phyloP scores from a whole-genome alignment of 345 rosid genomes.

The Anacardium occidentale region DNA sequence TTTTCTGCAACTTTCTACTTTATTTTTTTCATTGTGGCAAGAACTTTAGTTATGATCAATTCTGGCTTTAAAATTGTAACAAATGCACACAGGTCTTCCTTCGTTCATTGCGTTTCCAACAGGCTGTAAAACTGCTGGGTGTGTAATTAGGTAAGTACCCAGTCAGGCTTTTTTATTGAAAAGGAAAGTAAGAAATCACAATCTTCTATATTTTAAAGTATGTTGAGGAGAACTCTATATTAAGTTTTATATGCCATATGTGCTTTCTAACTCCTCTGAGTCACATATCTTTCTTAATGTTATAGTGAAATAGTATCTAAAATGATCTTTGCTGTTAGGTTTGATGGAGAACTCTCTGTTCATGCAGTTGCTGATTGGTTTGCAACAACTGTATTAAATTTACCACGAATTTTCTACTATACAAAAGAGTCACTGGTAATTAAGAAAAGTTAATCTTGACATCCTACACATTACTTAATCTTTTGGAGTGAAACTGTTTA shows the following conservation, averaged over 20 bases:
- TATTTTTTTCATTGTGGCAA: background rate
- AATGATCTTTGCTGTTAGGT: constrained; percentile 43
- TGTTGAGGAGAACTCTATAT: background rate
- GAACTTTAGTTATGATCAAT: constrained; percentile 7
- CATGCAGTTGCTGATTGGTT: constrained; percentile 88
- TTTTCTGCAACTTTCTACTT: background rate
- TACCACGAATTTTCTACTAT: constrained; percentile 84
- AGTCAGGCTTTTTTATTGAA: background rate
- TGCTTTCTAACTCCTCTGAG: background rate
- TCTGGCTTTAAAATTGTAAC: constrained; percentile 27
- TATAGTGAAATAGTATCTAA: constrained; percentile 1
- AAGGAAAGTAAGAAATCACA: background rate
- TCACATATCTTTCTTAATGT: constrained; percentile 6
- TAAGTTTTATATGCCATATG: background rate
- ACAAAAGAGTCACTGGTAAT: constrained; percentile 87
- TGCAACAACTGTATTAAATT: constrained; percentile 58
- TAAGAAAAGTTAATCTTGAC: background rate
- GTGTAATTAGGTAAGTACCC: constrained; percentile 66
- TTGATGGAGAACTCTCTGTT: constrained; percentile 65
- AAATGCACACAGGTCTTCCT: constrained; percentile 66
- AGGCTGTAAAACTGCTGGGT: constrained; percentile 61
- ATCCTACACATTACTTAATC: background rate
- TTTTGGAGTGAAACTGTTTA: background rate
- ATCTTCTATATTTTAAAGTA: background rate
- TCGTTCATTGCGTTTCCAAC: constrained; percentile 70